A percentile compares a stretch with the other conserved stretches of the same genome.
phyloP scores from a whole-genome alignment of 2,329 filamentous ascomycete genomes.

The Alternaria hordeiaustralica region DNA sequence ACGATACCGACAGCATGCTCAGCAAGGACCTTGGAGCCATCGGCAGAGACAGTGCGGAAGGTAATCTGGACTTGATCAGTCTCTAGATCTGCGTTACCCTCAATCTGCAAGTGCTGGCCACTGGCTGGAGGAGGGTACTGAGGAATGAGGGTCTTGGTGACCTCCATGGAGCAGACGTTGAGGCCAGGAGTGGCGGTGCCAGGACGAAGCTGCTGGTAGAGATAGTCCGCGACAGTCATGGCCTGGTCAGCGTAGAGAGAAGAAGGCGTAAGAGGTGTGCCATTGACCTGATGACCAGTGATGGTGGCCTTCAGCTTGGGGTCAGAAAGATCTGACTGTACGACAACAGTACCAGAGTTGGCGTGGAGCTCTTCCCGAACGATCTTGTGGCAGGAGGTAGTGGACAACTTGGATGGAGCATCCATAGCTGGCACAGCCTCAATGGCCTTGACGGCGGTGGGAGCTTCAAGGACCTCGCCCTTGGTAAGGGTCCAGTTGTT shows the following conservation, averaged over 20 bases:
- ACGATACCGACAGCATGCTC: slow-evolving; percentile 70
- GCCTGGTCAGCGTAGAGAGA: slow-evolving; percentile 69
- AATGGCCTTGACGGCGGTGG: slow-evolving; percentile 47
- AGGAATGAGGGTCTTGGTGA: slow-evolving; percentile 72
- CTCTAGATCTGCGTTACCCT: slow-evolving; percentile 65
- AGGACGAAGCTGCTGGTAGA: slow-evolving; percentile 68
- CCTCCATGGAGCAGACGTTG: slow-evolving; percentile 72
- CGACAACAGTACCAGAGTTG: slow-evolving; percentile 65
- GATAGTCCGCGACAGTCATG: slow-evolving; percentile 70
- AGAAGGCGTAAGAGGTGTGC: slow-evolving; percentile 69
- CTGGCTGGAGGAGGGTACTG: slow-evolving; percentile 55
- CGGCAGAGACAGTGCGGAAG: slow-evolving; percentile 64
- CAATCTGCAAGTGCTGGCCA: slow-evolving; percentile 67
- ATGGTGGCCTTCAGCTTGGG: slow-evolving; percentile 68
- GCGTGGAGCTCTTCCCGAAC: slow-evolving; percentile 68
- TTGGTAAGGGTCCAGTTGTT: slow-evolving; percentile 77
- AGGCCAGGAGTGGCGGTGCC: slow-evolving; percentile 63
- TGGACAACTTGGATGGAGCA: slow-evolving; percentile 63
- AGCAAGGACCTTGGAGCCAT: slow-evolving; percentile 62
- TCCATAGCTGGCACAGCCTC: slow-evolving; percentile 49
- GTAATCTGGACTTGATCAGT: slow-evolving; percentile 62
- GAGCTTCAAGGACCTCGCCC: slow-evolving; percentile 60
- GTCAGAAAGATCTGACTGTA: slow-evolving; percentile 70
- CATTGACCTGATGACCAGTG: slow-evolving; percentile 72
- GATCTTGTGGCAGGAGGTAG: slow-evolving; percentile 70